phyloP scores from a whole-genome alignment of 441 rosid species.

The Corymbia calophylla region DNA sequence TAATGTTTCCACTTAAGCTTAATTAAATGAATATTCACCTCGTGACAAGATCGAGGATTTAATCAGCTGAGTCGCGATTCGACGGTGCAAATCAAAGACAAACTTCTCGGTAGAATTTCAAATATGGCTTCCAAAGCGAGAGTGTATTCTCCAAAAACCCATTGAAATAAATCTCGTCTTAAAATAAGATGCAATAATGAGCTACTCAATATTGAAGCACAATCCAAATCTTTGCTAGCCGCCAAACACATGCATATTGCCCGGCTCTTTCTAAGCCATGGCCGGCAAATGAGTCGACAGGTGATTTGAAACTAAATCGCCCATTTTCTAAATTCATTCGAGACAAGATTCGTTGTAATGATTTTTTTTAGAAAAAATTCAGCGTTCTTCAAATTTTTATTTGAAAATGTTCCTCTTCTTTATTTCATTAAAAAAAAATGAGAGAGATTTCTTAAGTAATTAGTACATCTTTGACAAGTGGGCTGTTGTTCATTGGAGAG shows the following conservation, averaged over 20 bases:
- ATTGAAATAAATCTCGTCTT: fast-evolving
- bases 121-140: fast-evolving
- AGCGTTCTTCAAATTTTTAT: fast-evolving
- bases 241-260: fast-evolving
- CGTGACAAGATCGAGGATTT: fast-evolving
- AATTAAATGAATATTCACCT: neutral
- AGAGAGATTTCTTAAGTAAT: neutral
- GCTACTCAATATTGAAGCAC: neutral
- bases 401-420: neutral
- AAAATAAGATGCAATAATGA: fast-evolving
- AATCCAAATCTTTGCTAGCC: fast-evolving
- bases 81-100: fast-evolving
- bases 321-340: neutral
- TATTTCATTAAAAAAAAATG: neutral
- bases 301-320: neutral
- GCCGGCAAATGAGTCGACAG: fast-evolving
- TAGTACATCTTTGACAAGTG: neutral
- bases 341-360: no score
- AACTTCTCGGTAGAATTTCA: fast-evolving
- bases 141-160: fast-evolving
- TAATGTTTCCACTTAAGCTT: neutral
- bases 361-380: no score
- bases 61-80: fast-evolving
- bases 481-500: neutral
- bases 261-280: fast-evolving